These are phyloP conservation scores for Ustilago nuda DNA, from an alignment of 1,284 basidiomycete species.

Conservation along the genomic window DNA sequence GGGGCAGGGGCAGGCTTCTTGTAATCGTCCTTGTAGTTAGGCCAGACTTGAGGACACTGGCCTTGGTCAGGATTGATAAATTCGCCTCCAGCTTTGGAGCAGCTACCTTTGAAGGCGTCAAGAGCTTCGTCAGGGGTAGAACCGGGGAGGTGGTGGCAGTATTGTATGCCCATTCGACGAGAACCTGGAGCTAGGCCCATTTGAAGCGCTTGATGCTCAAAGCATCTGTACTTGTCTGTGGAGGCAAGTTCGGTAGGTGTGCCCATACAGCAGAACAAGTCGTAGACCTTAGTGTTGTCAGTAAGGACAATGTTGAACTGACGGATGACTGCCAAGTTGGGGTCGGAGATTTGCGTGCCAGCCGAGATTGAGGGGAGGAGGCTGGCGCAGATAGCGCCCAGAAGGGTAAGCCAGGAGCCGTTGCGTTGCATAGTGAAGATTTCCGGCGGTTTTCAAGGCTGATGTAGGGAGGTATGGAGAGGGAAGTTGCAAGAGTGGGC, in stretches of 20 bases:
- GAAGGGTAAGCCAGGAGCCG: slow-evolving; percentile 20
- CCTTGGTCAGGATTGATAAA: slow-evolving; percentile 7
- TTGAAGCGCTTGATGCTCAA: slow-evolving; percentile 10
- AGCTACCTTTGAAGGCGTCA: slow-evolving; percentile 10
- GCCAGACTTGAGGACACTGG: slow-evolving; percentile 35
- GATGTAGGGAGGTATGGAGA: neutral
- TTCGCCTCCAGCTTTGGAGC: slow-evolving; percentile 8
- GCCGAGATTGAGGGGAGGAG: slow-evolving; percentile 12
- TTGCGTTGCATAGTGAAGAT: slow-evolving; percentile 16
- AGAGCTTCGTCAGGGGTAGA: slow-evolving; percentile 9
- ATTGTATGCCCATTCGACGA: slow-evolving; percentile 31
- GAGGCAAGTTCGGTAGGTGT: neutral
- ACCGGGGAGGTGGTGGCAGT: slow-evolving; percentile 17
- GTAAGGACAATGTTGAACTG: slow-evolving; percentile 41
- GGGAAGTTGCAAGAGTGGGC: neutral
- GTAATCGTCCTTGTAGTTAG: slow-evolving; percentile 28
- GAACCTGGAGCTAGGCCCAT: slow-evolving; percentile 12
- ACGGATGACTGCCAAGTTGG: slow-evolving; percentile 17
- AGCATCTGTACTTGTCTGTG: slow-evolving; percentile 10
- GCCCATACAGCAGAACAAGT: slow-evolving; percentile 40
- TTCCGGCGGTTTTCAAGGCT: neutral
- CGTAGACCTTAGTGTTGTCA: slow-evolving; percentile 38
- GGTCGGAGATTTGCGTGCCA: slow-evolving; percentile 22
- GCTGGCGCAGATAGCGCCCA: slow-evolving; percentile 19
- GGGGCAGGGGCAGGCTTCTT: slow-evolving; percentile 21